phyloP scores from a whole-genome alignment of 805 yeast species.

The Teunomyces pallodes region DNA sequence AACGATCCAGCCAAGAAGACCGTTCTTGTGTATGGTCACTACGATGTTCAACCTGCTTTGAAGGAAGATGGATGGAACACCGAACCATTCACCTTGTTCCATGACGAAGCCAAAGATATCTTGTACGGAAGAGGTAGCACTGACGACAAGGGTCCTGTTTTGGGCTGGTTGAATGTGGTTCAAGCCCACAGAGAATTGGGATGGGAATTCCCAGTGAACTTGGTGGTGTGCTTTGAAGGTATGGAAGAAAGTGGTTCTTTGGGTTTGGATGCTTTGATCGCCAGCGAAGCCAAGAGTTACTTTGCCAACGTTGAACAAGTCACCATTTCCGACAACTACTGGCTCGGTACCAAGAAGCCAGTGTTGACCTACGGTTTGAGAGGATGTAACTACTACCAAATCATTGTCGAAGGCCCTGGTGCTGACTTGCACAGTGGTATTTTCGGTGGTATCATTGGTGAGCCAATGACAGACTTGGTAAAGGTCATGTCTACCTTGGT shows the following conservation, averaged over 20 bases:
- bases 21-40: conserved; percentile 91
- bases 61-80: conserved; percentile 93
- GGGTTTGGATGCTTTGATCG: conserved; percentile 83
- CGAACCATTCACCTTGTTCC: conserved; percentile 78
- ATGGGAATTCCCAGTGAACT: conserved; percentile 87
- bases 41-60: conserved; percentile 97
- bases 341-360: conserved; percentile 97
- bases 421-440: conserved; percentile 98
- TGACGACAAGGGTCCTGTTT: conserved; percentile 97
- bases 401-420: conserved; percentile 81
- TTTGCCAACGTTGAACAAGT: conserved; percentile 91
- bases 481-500: conserved; percentile 77
- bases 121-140: conserved; percentile 93
- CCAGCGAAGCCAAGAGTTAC: conserved; percentile 71
- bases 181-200: conserved; percentile 88
- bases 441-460: conserved; percentile 96
- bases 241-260: conserved; percentile 98
- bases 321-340: conserved; percentile 94
- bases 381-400: conserved; percentile 92
- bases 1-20: conserved; percentile 79
- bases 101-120: conserved; percentile 58
- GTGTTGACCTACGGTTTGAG: conserved; percentile 96
- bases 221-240: conserved; percentile 93
- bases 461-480: conserved; percentile 92
- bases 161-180: conserved; percentile 92